These are phyloP conservation scores for Forsythia suspensa DNA, from an alignment of 257 asterid genomes.

Conservation along the genomic window DNA sequence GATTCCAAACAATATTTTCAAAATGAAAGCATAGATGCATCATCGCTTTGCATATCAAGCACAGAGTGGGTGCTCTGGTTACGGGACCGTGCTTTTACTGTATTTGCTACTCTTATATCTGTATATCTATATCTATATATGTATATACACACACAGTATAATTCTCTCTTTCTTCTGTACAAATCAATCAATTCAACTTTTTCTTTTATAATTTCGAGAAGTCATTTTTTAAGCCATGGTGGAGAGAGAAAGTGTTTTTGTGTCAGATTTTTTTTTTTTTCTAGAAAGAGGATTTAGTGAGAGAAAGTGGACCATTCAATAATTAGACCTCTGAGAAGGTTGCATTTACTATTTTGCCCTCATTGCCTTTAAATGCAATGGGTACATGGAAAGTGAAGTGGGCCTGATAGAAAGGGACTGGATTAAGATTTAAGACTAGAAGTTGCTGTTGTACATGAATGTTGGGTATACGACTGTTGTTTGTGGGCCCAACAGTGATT, in stretches of 20 bases:
- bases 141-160: background rate
- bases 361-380: slow-evolving; percentile 7
- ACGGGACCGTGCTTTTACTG: slow-evolving; percentile 12
- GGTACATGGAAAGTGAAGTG: slow-evolving; percentile 22
- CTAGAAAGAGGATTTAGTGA: slow-evolving; percentile 24
- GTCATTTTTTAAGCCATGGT: slow-evolving; percentile 21
- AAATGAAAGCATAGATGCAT: slow-evolving; percentile 26
- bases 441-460: slow-evolving; percentile 17
- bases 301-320: slow-evolving; percentile 55
- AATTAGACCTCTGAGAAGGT: slow-evolving; percentile 25
- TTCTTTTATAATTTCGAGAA: slow-evolving; percentile 18
- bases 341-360: slow-evolving; percentile 19
- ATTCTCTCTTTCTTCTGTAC: slow-evolving; percentile 26
- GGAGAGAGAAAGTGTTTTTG: slow-evolving; percentile 26
- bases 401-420: slow-evolving; percentile 23
- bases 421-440: slow-evolving; percentile 10
- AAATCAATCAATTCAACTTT: slow-evolving; percentile 36
- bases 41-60: slow-evolving; percentile 27
- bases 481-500: slow-evolving; percentile 27
- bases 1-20: slow-evolving; percentile 17
- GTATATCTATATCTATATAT: background rate
- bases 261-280: slow-evolving; percentile 27
- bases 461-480: slow-evolving; percentile 27
- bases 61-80: slow-evolving; percentile 24
- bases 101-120: slow-evolving; percentile 7